Percentiles rank a stretch among this genome's conserved stretches.
These are phyloP conservation scores for Trichoderma harzianum DNA, from an alignment of 2,329 filamentous ascomycete genomes.

Conservation along the genomic window DNA sequence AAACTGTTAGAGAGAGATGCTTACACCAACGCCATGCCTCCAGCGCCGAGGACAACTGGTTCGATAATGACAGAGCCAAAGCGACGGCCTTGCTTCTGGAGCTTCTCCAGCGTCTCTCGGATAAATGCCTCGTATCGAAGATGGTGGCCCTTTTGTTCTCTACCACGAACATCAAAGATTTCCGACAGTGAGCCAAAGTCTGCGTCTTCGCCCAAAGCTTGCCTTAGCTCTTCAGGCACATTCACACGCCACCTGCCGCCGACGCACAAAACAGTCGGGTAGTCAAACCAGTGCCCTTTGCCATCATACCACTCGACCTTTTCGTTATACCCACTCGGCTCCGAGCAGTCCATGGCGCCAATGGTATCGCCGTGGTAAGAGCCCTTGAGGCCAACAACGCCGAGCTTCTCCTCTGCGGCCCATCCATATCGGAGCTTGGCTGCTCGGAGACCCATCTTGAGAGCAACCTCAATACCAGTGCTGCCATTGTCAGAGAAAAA, in stretches of 20 bases:
- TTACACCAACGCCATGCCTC: conserved; percentile 78
- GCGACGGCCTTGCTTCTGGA: conserved; percentile 56
- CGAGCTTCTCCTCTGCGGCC: conserved; percentile 55
- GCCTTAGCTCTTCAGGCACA: conserved; percentile 47
- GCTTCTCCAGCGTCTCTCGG: conserved; percentile 45
- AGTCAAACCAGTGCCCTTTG: conserved; percentile 77
- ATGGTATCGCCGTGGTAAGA: conserved; percentile 88
- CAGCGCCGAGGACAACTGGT: conserved; percentile 75
- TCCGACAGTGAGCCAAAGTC: conserved; percentile 48
- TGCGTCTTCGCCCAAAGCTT: conserved; percentile 42
- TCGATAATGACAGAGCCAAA: conserved; percentile 80
- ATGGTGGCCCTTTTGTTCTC: conserved; percentile 44
- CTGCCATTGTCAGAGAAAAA: conserved; percentile 85
- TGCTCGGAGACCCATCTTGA: conserved; percentile 80
- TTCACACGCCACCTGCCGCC: conserved; percentile 65
- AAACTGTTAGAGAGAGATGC: conserved; percentile 27
- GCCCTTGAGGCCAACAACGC: conserved; percentile 71
- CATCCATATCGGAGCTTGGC: conserved; percentile 64
- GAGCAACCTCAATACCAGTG: conserved; percentile 77
- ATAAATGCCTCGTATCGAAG: conserved; percentile 61
- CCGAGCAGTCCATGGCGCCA: conserved; percentile 80
- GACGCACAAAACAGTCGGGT: conserved; percentile 66
- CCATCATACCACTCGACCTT: conserved; percentile 85
- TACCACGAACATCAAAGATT: conserved; percentile 57
- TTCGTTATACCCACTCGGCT: conserved; percentile 74